Evolutionary conservation across 495 filamentous ascomycete species (phyloP), one percentile per base, ranked within the genome.

Genomic region (Hypomontagnella submonticulosa): DNA sequence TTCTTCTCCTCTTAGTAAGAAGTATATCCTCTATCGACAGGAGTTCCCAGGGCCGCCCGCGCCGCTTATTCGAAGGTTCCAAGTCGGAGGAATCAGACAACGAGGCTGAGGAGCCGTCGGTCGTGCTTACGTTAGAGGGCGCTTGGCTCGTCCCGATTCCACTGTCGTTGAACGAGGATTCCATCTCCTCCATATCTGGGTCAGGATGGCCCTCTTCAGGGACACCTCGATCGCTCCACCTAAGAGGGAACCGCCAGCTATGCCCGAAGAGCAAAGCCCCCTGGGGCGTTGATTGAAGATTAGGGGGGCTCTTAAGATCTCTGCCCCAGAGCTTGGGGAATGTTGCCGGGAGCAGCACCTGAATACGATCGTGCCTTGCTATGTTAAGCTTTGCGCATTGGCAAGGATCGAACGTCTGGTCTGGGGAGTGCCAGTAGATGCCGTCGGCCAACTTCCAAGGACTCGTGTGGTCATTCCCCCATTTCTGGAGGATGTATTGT

Each of bases 341-440:
- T 1, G 8, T 32, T 1, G 15, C 6, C 11, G 67, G 63, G 12
- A 58, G 33, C 19, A 71, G 50, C 1, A 58, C 51, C 38, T 71
- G 67, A 9, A 63, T 57, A 16, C 63, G 63, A 23, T 63, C 44
- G 7, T 9, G 23, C 16, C 6, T 54, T 15, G 4, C 18, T 16
- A 8, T 2, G 32, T 20, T 5, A 1, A 15, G 36, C 20, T 10
- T 37, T 3, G 38, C 46, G 44, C 67, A 73, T 34, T 48, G 12
- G 42, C 70, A 71, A 9, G 43, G 11, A 13, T 64, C 67, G 23
- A 67, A 70, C 3, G 60, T 16, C 36, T 32, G 44, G 7, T 62
- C 55, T 49, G 67, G 48, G 11, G 38, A 52, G 38, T 70, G 63
- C 58, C 67, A 68, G 32, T 68, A 56, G 8, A 71, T 56, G 10